Evolutionary conservation across 306 rosid species (phyloP), one percentile per base, ranked within the genome.

Genomic region (Vigna nakashimae): DNA sequence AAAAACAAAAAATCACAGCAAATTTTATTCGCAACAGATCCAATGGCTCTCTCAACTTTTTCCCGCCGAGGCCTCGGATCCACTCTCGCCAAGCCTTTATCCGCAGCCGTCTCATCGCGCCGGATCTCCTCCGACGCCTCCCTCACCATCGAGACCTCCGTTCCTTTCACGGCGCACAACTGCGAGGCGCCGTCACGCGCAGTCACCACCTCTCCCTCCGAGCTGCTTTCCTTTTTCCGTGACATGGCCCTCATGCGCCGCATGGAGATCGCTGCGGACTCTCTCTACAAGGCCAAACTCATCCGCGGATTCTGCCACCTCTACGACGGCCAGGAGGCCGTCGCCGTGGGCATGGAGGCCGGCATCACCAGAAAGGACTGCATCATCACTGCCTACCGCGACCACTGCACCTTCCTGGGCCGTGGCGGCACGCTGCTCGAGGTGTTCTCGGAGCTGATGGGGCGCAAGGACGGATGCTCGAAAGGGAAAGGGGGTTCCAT

Each of bases 301-400:
- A 92, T 94, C 78, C 93, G 97, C 28, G 98, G 98, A 2, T 95
- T 95, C 49, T 95, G 98, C 77, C 98, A 95, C 71, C 92, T 95
- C 2, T 95, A 95, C 79, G 98, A 95, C 77, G 98, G 98, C 4
- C 98, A 95, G 42, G 98, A 95, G 71, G 98, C 98, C 1, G 93
- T 92, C 6, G 91, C 91, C 7, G 52, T 91, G 3, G 98, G 98
- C 2, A 95, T 95, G 98, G 98, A 95, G 74, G 90, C 98, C 1
- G 91, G 86, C 2, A 86, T 84, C 28, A 95, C 93, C 4, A 89
- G 79, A 69, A 83, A 63, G 51, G 98, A 95, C 49, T 83, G 86
- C 65, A 87, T 95, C 24, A 92, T 95, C 43, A 92, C 97, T 0
- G 91, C 98, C 7, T 95, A 95, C 75, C 90, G 98, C 0, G 98